These are phyloP conservation scores for Tarenaya hassleriana DNA, from an alignment of 345 rosid species.

Conservation along the genomic window DNA sequence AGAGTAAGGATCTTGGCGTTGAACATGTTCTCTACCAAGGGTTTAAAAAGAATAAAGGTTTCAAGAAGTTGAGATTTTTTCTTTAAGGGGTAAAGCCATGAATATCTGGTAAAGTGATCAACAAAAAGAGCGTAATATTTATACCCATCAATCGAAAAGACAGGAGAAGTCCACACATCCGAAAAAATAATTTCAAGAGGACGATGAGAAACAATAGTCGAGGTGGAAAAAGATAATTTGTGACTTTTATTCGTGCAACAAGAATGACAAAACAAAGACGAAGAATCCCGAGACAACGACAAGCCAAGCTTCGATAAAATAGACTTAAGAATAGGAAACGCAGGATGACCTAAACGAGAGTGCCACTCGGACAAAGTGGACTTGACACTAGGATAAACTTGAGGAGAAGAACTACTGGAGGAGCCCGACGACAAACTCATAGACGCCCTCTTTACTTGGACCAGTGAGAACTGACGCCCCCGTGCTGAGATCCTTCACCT, in stretches of 20 bases:
- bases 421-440: background rate
- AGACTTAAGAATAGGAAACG: background rate
- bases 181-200: background rate
- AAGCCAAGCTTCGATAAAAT: background rate
- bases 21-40: too few relatives aligned
- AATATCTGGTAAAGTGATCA: too few relatives aligned
- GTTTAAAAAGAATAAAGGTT: too few relatives aligned
- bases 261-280: background rate
- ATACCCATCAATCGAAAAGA: background rate
- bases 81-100: too few relatives aligned
- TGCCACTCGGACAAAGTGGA: background rate
- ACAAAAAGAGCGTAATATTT: background rate
- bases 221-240: background rate
- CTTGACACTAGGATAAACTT: too few relatives aligned
- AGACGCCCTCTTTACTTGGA: background rate
- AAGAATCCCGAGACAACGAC: background rate
- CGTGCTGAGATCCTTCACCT: constrained; percentile 1
- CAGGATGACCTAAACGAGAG: background rate
- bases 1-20: too few relatives aligned
- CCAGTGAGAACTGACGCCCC: background rate
- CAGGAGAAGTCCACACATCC: background rate
- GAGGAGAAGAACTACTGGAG: background rate
- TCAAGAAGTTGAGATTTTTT: too few relatives aligned
- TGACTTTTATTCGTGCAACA: constrained; percentile 8
- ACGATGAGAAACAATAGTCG: background rate